phyloP scores from a whole-genome alignment of 257 asterid genomes.

The Solanum bukasovii region DNA sequence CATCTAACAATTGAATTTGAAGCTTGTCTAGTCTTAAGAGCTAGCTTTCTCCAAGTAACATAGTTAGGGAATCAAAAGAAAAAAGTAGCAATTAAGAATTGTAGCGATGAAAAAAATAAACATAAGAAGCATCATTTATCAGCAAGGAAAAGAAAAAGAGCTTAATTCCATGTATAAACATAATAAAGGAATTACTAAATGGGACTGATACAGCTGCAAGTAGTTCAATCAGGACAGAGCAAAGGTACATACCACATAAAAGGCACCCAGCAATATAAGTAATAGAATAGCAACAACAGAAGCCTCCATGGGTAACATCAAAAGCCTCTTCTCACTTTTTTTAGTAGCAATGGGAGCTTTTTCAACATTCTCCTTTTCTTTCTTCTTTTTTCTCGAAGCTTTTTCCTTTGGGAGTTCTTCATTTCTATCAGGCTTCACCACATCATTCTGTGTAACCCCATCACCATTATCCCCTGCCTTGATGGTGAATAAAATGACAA shows the following conservation, averaged over 20 bases:
- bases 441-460: conserved; percentile 32
- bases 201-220: background rate
- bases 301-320: conserved; percentile 69
- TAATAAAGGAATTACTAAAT: background rate
- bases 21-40: background rate
- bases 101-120: background rate
- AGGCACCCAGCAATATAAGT: conserved; percentile 75
- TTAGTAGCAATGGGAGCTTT: conserved; percentile 10
- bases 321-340: conserved; percentile 33
- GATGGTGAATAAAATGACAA: conserved; percentile 11
- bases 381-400: conserved; percentile 61
- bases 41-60: background rate
- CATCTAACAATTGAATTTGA: background rate
- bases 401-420: conserved; percentile 64
- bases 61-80: background rate
- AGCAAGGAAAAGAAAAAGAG: background rate
- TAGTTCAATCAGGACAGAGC: background rate
- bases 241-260: conserved; percentile 72
- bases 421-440: conserved; percentile 49
- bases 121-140: background rate
- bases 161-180: background rate
- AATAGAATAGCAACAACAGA: conserved; percentile 66
- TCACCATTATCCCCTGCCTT: conserved; percentile 66
- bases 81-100: background rate
- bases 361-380: conserved; percentile 18